Evolutionary conservation across 305 asterid genomes (phyloP).

Genomic region (Solanum chacoense): DNA sequence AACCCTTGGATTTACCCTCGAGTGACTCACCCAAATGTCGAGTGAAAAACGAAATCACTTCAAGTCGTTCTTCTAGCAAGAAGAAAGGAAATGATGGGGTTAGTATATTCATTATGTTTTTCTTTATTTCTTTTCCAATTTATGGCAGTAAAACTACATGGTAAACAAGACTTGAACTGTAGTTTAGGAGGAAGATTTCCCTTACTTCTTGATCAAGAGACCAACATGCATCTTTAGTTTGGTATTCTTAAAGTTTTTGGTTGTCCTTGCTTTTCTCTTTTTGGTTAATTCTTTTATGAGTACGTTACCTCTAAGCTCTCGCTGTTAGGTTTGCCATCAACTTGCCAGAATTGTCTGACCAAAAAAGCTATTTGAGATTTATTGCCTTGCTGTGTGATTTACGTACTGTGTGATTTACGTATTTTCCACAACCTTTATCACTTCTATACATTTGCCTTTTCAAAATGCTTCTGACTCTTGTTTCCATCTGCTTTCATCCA

Average conservation of each 20-base stretch:
- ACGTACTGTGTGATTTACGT: constrained; percentile 1
- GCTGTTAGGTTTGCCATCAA: background rate
- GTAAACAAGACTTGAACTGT: background rate
- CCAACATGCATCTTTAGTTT: background rate
- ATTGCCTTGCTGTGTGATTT: constrained; percentile 1
- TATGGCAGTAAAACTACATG: background rate
- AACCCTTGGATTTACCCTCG: constrained; percentile 31
- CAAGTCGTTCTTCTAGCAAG: constrained; percentile 38
- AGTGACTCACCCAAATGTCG: constrained; percentile 25
- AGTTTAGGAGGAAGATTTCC: background rate
- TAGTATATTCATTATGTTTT: constrained; percentile 15
- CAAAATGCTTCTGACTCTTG: constrained; percentile 9
- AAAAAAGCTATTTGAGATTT: constrained; percentile 9
- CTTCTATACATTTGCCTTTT: background rate
- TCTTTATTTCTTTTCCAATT: background rate
- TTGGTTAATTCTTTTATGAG: background rate
- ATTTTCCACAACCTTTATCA: background rate
- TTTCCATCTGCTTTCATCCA: constrained; percentile 27
- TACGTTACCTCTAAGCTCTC: background rate
- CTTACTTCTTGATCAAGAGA: background rate
- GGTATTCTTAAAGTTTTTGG: background rate
- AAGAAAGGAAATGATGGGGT: constrained; percentile 91
- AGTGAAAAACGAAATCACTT: constrained; percentile 27
- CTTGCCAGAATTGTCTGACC: background rate
- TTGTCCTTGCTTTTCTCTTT: background rate